Evolutionary conservation across 2,329 filamentous ascomycete species (phyloP).

Genomic region (Colletotrichum orbiculare): DNA sequence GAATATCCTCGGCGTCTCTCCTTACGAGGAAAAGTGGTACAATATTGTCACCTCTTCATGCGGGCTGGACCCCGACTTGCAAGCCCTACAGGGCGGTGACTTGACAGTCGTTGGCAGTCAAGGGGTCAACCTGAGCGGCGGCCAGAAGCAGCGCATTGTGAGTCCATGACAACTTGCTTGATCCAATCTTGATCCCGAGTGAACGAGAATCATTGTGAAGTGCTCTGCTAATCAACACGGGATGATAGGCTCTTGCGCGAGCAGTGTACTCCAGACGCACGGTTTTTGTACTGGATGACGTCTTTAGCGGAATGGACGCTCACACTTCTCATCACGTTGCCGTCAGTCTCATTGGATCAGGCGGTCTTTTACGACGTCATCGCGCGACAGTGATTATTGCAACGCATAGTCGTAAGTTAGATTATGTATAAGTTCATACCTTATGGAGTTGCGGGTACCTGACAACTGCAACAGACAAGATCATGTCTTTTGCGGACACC

Average conservation of each 20-base stretch:
- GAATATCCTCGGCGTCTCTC: slow-evolving; percentile 16
- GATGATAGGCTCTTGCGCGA: slow-evolving; percentile 13
- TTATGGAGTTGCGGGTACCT: no score
- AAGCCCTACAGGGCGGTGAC: background rate
- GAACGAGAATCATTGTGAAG: background rate
- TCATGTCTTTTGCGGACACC: slow-evolving; percentile 14
- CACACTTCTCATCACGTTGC: slow-evolving; percentile 12
- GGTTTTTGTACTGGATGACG: slow-evolving; percentile 24
- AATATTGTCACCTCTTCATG: slow-evolving; percentile 8
- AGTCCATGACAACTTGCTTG: background rate
- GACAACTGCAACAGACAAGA: background rate
- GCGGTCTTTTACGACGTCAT: slow-evolving; percentile 2
- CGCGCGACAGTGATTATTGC: background rate
- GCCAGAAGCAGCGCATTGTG: slow-evolving; percentile 31
- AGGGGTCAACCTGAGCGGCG: slow-evolving; percentile 15
- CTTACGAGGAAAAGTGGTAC: slow-evolving; percentile 23
- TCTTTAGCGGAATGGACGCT: slow-evolving; percentile 29
- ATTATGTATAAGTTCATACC: no score
- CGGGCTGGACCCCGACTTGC: slow-evolving; percentile 18
- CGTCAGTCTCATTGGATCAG: background rate
- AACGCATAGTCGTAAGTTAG: slow-evolving; percentile 24
- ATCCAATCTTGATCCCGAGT: no score
- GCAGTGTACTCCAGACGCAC: slow-evolving; percentile 15
- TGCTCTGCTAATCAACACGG: background rate
- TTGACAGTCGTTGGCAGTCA: slow-evolving; percentile 10